Percentiles rank a stretch among this genome's conserved stretches.
phyloP scores from a whole-genome alignment of 306 rosid genomes.

The Prunus campanulata region DNA sequence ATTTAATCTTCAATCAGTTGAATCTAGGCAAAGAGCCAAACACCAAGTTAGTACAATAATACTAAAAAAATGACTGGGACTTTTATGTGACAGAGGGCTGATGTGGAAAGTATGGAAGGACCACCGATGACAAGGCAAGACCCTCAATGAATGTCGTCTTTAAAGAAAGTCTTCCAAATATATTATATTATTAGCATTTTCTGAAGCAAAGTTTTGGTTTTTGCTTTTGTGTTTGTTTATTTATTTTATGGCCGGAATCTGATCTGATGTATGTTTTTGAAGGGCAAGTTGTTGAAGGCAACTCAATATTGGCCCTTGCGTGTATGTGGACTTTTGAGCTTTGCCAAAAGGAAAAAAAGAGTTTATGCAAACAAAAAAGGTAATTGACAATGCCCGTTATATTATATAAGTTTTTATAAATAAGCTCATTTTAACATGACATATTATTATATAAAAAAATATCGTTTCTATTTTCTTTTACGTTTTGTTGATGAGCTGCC shows the following conservation, averaged over 20 bases:
- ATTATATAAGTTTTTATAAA: no score
- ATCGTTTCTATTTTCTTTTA: not conserved
- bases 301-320: not conserved
- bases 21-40: not conserved
- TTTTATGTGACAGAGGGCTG: not conserved
- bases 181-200: not conserved
- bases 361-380: no score
- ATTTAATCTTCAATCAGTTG: not conserved
- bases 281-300: not conserved
- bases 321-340: no score
- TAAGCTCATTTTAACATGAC: no score
- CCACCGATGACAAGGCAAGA: conserved; percentile 1
- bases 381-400: no score
- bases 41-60: not conserved
- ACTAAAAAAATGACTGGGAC: not conserved
- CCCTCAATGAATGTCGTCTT: not conserved
- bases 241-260: not conserved
- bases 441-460: not conserved
- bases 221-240: not conserved
- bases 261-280: not conserved
- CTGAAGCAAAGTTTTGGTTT: not conserved
- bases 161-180: not conserved
- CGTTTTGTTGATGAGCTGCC: not conserved
- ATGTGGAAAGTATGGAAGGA: conserved; percentile 8
- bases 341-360: no score